Percentiles rank a stretch among this genome's conserved stretches.
Conservation (phyloP, 371 early-diverging fungal species). For the Rhizopus stolonifer region DNA sequence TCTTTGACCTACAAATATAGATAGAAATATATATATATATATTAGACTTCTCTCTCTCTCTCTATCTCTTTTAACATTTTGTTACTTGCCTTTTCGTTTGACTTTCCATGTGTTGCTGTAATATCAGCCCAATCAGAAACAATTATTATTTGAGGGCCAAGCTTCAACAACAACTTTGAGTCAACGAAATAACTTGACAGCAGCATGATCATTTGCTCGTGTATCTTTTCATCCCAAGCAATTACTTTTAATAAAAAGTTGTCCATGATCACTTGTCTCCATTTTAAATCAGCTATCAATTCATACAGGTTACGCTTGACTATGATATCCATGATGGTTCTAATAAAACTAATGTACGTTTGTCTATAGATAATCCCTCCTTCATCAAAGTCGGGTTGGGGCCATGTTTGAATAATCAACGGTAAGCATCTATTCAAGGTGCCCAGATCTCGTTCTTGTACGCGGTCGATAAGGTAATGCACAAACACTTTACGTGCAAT, state of each 20-base stretch:
- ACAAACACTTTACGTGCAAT: constrained; percentile 57
- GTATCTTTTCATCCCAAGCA: constrained; percentile 38
- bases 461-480: constrained; percentile 52
- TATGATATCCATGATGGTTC: constrained; percentile 45
- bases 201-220: constrained; percentile 44
- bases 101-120: constrained; percentile 18
- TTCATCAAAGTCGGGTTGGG: constrained; percentile 30
- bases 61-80: no score
- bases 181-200: constrained; percentile 39
- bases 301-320: constrained; percentile 41
- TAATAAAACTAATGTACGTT: constrained; percentile 52
- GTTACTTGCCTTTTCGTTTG: constrained; percentile 37
- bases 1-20: constrained; percentile 14
- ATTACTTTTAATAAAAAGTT: constrained; percentile 46
- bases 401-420: constrained; percentile 39
- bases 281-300: constrained; percentile 36
- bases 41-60: no score
- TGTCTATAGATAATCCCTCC: constrained; percentile 35
- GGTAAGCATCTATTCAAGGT: constrained; percentile 46
- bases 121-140: constrained; percentile 42
- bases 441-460: constrained; percentile 39
- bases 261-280: constrained; percentile 46
- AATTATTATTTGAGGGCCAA: constrained; percentile 31
- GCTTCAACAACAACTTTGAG: constrained; percentile 20
- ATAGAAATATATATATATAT: background rate